phyloP scores from a whole-genome alignment of 352 stramenopile species.

The Phytophthora parvispora region DNA sequence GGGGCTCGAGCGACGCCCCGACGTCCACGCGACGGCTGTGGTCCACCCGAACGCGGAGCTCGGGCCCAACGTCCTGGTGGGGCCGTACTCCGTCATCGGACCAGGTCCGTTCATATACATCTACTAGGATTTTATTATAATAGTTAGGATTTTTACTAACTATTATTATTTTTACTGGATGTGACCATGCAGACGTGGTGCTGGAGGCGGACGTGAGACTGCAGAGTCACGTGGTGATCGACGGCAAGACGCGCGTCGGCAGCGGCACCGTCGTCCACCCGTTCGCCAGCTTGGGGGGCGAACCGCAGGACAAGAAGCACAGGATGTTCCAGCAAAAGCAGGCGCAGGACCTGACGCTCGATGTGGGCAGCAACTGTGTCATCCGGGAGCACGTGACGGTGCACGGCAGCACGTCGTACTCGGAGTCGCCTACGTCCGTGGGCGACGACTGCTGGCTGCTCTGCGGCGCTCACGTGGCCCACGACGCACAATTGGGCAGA shows the following conservation, averaged over 20 bases:
- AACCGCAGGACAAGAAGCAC: conserved; percentile 90
- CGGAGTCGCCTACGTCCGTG: conserved; percentile 56
- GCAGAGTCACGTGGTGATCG: conserved; percentile 81
- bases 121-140: conserved; percentile 10
- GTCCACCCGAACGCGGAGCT: conserved; percentile 73
- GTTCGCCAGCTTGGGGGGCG: conserved; percentile 80
- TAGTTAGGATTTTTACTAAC: conserved; percentile 7
- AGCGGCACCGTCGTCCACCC: conserved; percentile 67
- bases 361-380: conserved; percentile 75
- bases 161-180: neutral
- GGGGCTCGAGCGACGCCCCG: too few species aligned
- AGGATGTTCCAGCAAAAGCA: conserved; percentile 13
- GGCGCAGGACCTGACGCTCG: conserved; percentile 34
- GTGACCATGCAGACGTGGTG: conserved; percentile 57
- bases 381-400: conserved; percentile 89
- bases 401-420: conserved; percentile 83
- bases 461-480: conserved; percentile 78
- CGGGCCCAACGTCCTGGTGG: conserved; percentile 69
- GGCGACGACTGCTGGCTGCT: conserved; percentile 87
- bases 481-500: conserved; percentile 71
- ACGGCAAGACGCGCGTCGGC: conserved; percentile 71
- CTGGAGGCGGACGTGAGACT: conserved; percentile 73
- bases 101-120: conserved; percentile 45
- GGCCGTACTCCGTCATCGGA: conserved; percentile 79
- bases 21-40: conserved; percentile 75